These are phyloP conservation scores for Ampelomyces quisqualis DNA, from an alignment of 2,329 filamentous ascomycete species.

Conservation along the genomic window DNA sequence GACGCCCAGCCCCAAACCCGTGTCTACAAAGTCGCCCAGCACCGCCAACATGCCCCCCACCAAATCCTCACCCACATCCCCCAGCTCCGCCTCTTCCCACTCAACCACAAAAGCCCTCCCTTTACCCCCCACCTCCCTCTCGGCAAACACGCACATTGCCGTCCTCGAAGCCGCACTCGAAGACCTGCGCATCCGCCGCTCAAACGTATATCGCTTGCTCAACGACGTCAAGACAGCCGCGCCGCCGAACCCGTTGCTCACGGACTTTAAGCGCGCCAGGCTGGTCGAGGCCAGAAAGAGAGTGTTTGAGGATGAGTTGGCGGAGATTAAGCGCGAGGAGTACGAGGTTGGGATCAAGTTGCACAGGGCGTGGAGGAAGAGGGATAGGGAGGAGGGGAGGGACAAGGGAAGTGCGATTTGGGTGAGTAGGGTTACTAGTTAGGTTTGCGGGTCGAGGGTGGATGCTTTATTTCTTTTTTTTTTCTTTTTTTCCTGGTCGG, in stretches of 20 bases:
- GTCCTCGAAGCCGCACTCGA: constrained; percentile 44
- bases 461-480: background rate
- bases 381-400: constrained; percentile 41
- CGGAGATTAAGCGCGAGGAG: constrained; percentile 41
- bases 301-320: constrained; percentile 41
- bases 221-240: constrained; percentile 39
- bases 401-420: constrained; percentile 39
- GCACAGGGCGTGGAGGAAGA: constrained; percentile 44
- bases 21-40: constrained; percentile 15
- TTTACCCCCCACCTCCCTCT: constrained; percentile 37
- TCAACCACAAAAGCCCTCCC: constrained; percentile 42
- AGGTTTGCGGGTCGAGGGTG: background rate
- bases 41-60: constrained; percentile 11
- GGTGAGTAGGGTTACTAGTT: constrained; percentile 42
- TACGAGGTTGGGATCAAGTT: constrained; percentile 45
- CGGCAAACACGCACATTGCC: constrained; percentile 40
- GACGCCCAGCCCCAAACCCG: constrained; percentile 29
- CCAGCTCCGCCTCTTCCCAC: constrained; percentile 28
- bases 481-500: background rate
- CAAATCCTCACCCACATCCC: constrained; percentile 17
- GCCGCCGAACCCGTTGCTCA: constrained; percentile 43
- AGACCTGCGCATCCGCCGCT: constrained; percentile 41
- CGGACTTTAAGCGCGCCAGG: constrained; percentile 39
- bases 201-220: constrained; percentile 42
- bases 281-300: constrained; percentile 40